Evolutionary conservation across 225 moss, liverwort and hornwort species (phyloP).

Genomic region (Physcomitrellopsis africana): DNA sequence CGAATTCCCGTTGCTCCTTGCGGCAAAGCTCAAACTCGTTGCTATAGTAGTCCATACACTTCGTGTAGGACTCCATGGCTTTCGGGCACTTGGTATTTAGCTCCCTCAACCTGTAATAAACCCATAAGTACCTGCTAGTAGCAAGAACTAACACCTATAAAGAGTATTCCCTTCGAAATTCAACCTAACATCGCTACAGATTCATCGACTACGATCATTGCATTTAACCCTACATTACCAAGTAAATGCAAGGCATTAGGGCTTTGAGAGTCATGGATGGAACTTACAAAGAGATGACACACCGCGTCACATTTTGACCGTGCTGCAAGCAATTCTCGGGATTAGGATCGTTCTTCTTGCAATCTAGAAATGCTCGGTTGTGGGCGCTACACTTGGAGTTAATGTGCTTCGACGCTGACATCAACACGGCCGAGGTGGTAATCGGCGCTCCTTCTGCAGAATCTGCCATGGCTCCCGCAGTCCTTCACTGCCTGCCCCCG

Average conservation of each 20-base stretch:
- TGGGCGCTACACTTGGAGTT: slow-evolving; percentile 75
- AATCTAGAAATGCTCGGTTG: slow-evolving; percentile 87
- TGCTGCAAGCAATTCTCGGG: slow-evolving; percentile 87
- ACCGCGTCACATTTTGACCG: slow-evolving; percentile 87
- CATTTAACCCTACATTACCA: slow-evolving; percentile 18
- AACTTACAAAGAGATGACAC: slow-evolving; percentile 89
- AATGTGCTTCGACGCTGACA: slow-evolving; percentile 88
- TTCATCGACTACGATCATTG: slow-evolving; percentile 9
- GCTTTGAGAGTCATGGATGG: slow-evolving; percentile 14
- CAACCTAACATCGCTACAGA: not conserved
- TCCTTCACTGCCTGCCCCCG: not conserved
- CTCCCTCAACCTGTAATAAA: slow-evolving; percentile 77
- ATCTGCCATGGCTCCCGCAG: slow-evolving; percentile 43
- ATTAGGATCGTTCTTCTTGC: slow-evolving; percentile 83
- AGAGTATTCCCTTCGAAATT: not conserved
- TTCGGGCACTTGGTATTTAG: slow-evolving; percentile 89
- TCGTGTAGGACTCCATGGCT: slow-evolving; percentile 91
- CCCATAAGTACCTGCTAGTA: slow-evolving; percentile 7
- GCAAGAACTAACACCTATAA: not conserved
- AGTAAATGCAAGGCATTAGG: slow-evolving; percentile 30
- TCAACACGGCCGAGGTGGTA: slow-evolving; percentile 87
- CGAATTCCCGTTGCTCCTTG: slow-evolving; percentile 92
- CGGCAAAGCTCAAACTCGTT: slow-evolving; percentile 95
- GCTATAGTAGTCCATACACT: slow-evolving; percentile 97
- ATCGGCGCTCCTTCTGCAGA: slow-evolving; percentile 57